Base-by-base conservation (phyloP, 2,329 filamentous ascomycete species). In the Diplodia corticola region DNA sequence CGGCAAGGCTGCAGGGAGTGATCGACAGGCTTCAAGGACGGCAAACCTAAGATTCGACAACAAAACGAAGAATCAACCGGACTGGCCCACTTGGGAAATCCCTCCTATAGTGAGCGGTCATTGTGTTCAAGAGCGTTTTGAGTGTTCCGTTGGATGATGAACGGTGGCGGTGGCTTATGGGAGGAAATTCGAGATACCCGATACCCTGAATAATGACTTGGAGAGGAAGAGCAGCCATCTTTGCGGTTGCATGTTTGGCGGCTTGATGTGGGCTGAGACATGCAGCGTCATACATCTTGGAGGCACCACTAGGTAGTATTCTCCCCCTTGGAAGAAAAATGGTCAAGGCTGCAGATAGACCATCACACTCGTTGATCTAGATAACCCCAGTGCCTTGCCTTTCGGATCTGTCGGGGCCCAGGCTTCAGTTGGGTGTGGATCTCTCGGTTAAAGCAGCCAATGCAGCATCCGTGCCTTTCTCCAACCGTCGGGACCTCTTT, bases 1-100 rank as follows among this genome's bases (percentile, higher is more conserved):
- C 85, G 4, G 75, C 79, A 66, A 81, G 84, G 46, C 76, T 89
- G 51, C 80, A 85, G 72, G 77, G 78, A 26, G 83, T 89, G 9
- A 79, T 87, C 33, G 76, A 79, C 69, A 76, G 79, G 63, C 74
- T 86, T 49, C 69, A 79, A 73, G 64, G 57, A 13, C 28, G 48
- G 33, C 40, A 54, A 22, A 48, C 37, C 6, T 65, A 50, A 50
- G 48, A 26, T 22, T 9, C 48, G 2, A 24, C 20, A 24, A 1
- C 17, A 26, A 13, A 22, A 15, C n/a, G 33, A 54, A 44, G 20
- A 30, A 51, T 10, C 30, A 33, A 33, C 12, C 40, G 44, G 26
- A n/a, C 9, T 15, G 30, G 7, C 24, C 22, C 22, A 35, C 22
- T 63, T 20, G 10, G 24, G 17, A n/a, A 37, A 53, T 22, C 9